phyloP scores from a whole-genome alignment of 768 basidiomycete species.

The Cubamyces lactineus region DNA sequence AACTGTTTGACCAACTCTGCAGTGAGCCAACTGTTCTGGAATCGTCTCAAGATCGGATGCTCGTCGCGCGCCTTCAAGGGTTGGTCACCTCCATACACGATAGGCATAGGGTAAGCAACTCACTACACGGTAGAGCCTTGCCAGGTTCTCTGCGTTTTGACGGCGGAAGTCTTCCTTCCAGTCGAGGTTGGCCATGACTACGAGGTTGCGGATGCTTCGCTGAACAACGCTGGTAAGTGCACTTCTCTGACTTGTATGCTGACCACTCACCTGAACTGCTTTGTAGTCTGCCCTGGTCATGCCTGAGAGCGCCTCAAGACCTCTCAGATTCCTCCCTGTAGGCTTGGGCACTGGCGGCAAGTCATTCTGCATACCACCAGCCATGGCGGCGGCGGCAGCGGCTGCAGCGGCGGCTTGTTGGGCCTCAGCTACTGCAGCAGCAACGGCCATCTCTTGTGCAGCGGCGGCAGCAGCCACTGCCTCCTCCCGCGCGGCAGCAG shows the following conservation, averaged over 20 bases:
- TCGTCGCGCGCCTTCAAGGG: conserved; percentile 6
- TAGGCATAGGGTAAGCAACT: neutral
- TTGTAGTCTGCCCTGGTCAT: neutral
- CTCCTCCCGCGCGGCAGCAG: too few relatives aligned
- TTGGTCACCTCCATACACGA: neutral
- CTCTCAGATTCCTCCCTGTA: too few relatives aligned
- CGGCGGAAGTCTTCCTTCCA: conserved; percentile 12
- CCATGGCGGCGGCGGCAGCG: too few relatives aligned
- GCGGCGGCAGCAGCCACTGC: too few relatives aligned
- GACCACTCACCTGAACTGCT: neutral
- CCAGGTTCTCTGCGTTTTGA: neutral
- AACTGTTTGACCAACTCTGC: conserved; percentile 25
- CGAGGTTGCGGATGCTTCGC: neutral
- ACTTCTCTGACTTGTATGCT: neutral
- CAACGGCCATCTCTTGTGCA: too few relatives aligned
- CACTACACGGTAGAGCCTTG: neutral
- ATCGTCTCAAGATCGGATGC: conserved; percentile 19
- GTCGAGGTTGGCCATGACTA: conserved; percentile 2
- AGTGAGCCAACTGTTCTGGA: conserved; percentile 26
- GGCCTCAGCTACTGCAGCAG: too few relatives aligned
- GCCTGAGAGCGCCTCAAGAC: too few relatives aligned
- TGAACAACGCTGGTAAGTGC: neutral
- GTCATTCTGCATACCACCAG: too few relatives aligned
- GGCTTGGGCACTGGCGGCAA: too few relatives aligned
- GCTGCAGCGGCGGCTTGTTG: too few relatives aligned